Evolutionary conservation across 257 asterid species (phyloP).

Genomic region (Cruciata laevipes): DNA sequence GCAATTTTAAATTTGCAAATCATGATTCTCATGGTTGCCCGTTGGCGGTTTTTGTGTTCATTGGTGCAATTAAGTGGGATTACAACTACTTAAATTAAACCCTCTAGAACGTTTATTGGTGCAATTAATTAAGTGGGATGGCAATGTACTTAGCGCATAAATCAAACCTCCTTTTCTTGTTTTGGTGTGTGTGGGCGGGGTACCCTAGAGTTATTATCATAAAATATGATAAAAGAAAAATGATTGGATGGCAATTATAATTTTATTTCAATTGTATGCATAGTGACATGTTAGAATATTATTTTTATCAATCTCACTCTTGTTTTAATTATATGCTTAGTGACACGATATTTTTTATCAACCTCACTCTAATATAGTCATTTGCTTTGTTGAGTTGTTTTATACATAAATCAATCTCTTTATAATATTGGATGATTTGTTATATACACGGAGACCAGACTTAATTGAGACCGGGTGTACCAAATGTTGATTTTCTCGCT

Average conservation of each 20-base stretch:
- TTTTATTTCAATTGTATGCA: neutral
- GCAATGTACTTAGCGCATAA: neutral
- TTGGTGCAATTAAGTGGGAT: neutral
- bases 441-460: too few relatives aligned
- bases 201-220: neutral
- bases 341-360: too few relatives aligned
- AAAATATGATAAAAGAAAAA: too few relatives aligned
- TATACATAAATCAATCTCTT: too few relatives aligned
- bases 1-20: neutral
- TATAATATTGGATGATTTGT: too few relatives aligned
- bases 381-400: too few relatives aligned
- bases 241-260: neutral
- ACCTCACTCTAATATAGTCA: too few relatives aligned
- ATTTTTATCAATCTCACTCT: too few relatives aligned
- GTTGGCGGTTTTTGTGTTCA: neutral
- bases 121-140: neutral
- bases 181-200: neutral
- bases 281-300: neutral
- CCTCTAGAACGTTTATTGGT: neutral
- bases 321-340: too few relatives aligned
- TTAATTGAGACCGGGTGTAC: too few relatives aligned
- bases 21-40: slow-evolving; percentile 2
- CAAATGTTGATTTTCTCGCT: too few relatives aligned
- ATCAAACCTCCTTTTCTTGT: neutral
- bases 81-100: neutral